Base-by-base conservation (phyloP, 331 rosid genomes). In the Arachis monticola region DNA sequence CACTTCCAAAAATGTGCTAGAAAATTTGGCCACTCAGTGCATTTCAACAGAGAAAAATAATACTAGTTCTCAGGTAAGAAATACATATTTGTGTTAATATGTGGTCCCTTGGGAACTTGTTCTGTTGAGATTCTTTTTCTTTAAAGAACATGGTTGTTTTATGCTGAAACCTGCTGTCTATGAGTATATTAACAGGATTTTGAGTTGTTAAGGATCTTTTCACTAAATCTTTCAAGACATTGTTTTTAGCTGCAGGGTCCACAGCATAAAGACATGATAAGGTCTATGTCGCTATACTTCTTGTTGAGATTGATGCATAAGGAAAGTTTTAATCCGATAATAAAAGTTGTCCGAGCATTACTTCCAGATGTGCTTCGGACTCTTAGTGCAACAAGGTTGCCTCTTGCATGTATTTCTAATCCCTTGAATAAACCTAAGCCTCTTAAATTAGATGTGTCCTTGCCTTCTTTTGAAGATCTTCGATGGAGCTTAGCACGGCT, bases 361-460 rank as follows among this genome's bases (percentile, higher is more conserved):
- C 78, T 90, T 78, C 83, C 83, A 70, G 10, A 58, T 13, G n/a
- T 86, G 61, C 72, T 84, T 72, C 93, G 82, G 77, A 80, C 80
- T 72, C 84, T 80, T 70, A 73, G 83, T 44, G 80, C 75, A 48
- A 65, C 88, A 76, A 80, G 83, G 85, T 81, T 83, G 83, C 90
- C 97, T 41, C 84, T 90, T 88, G 99, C 99, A 66, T 87, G 88
- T 77, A 80, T 85, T 53, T 92, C 98, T 35, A 86, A 90, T 79
- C 4, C 86, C 69, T 60, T 89, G 91, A 90, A 92, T 69, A 95
- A 89, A 84, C 96, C 96, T 57, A 83, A 68, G 58, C 93, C 92
- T 79, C 93, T 92, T 69, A 77, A 81, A n/a, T 81, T 95, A 89
- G 91, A 95, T 61, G 93, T 90, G 77, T 87, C 90, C 79, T 83